Base-by-base conservation (phyloP, 306 rosid genomes). In the Luffa aegyptiaca region DNA sequence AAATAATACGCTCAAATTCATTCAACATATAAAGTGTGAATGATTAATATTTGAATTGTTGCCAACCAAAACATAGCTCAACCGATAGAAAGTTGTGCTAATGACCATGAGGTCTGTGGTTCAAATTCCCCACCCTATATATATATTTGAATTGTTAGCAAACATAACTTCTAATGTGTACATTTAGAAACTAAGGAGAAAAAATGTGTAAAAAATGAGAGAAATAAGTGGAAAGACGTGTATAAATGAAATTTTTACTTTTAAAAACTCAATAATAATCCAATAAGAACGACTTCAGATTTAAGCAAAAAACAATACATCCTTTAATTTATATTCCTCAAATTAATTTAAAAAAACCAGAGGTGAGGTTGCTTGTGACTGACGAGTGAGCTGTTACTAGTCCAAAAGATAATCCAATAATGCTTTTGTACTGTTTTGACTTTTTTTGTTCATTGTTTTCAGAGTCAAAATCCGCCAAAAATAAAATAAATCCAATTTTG, bases 391-490 rank as follows among this genome's bases (percentile, higher is more conserved):
- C 44, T 63, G 70, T 65, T 39, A 0, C 8, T 1, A 8, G 73
- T 65, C 49, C 26, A 18, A 39, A 66, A 36, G 17, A 41, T 17
- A 17, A 39, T 66, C 51, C 74, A 66, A 66, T 66, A 39, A 66
- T 69, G 3, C 37, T 44, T n/a, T 20, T 20, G 20, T 69, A 10
- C 18, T 69, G 37, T 44, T 69, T 69, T 69, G 75, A 69, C 75
- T 44, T 69, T n/a, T 69, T 18, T 4, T 42, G 33, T 3, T 41
- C 52, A 42, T 69, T 18, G 16, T 69, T 42, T 69, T 42, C 75
- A n/a, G 75, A 69, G 75, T 69, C 75, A 69, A 69, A 42, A 42
- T 69, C 18, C 7, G 36, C 75, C 37, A n/a, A 69, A 69, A 48
- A 0, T 66, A 46, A 71, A 21, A n/a, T 42, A 20, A 68, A 68